These are phyloP conservation scores for Porphyridium purpureum DNA, from an alignment of 23 red algal species.

Conservation along the genomic window DNA sequence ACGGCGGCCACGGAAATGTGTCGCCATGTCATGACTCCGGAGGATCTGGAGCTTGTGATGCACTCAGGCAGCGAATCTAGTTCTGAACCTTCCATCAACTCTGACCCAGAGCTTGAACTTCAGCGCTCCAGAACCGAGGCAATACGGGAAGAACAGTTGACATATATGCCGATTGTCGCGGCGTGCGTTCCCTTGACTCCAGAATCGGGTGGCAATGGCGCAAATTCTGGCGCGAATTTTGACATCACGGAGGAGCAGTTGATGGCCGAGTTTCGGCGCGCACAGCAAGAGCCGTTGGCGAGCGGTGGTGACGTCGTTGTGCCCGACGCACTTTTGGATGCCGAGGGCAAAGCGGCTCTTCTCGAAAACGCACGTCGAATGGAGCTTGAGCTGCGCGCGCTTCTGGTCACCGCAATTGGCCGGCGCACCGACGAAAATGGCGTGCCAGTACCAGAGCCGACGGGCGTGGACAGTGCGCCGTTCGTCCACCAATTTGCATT, in stretches of 20 bases:
- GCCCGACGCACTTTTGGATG: neutral
- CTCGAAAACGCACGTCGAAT: neutral
- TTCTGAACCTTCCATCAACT: too few relatives aligned
- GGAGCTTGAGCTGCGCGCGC: neutral
- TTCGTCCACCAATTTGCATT: neutral
- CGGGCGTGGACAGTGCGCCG: neutral
- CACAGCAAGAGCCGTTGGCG: neutral
- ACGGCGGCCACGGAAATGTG: neutral
- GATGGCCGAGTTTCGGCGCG: neutral
- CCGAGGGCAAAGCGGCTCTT: neutral
- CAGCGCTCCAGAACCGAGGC: neutral
- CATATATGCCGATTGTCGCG: neutral
- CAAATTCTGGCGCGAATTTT: too few relatives aligned
- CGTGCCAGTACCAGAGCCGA: neutral
- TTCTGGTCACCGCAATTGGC: neutral
- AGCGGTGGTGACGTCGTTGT: neutral
- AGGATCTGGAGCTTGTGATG: too few relatives aligned
- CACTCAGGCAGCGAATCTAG: too few relatives aligned
- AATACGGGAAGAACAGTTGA: neutral
- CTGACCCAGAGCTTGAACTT: too few relatives aligned
- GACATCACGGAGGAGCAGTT: constrained; percentile 1
- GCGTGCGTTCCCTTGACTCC: too few relatives aligned
- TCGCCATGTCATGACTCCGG: neutral
- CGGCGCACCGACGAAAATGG: neutral
- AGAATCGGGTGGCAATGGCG: too few relatives aligned